Percentiles rank a stretch among this genome's conserved stretches.
Conservation (phyloP, 208 protist genomes). For the Leishmania lainsoni region DNA sequence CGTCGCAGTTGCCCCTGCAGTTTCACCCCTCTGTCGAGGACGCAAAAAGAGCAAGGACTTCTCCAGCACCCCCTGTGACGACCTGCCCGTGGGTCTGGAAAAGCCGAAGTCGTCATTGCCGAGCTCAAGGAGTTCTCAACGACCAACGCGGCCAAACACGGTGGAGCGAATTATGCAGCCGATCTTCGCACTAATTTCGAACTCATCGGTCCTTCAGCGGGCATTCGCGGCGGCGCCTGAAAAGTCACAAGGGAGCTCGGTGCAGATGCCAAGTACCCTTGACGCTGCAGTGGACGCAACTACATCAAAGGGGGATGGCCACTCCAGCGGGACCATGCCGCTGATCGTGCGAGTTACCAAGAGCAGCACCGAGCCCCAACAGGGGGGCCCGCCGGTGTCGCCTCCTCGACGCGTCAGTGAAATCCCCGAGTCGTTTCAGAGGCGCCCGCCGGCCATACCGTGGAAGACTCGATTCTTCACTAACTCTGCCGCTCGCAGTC, state of each 20-base stretch:
- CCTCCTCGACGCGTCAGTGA: neutral
- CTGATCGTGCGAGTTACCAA: neutral
- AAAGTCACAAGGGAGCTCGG: neutral
- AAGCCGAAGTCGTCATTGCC: neutral
- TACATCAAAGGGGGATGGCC: neutral
- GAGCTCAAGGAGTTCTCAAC: neutral
- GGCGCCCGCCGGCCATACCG: neutral
- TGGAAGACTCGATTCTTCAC: neutral
- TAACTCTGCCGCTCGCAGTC: too few species aligned
- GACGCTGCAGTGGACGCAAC: neutral
- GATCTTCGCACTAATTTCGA: neutral
- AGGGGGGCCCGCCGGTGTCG: neutral
- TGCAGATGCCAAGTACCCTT: neutral
- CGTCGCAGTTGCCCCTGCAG: slow-evolving; percentile 3
- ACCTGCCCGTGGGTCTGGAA: neutral
- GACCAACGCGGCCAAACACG: neutral
- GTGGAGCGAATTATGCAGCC: neutral
- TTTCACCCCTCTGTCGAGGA: neutral
- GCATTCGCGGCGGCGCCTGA: neutral
- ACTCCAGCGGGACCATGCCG: slow-evolving; percentile 6
- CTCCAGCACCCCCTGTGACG: neutral
- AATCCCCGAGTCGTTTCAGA: slow-evolving; percentile 13
- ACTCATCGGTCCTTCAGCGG: neutral
- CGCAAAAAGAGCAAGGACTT: neutral
- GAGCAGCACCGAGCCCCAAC: neutral